Evolutionary conservation across 768 basidiomycete genomes (phyloP).

Genomic region (Suillus spraguei): DNA sequence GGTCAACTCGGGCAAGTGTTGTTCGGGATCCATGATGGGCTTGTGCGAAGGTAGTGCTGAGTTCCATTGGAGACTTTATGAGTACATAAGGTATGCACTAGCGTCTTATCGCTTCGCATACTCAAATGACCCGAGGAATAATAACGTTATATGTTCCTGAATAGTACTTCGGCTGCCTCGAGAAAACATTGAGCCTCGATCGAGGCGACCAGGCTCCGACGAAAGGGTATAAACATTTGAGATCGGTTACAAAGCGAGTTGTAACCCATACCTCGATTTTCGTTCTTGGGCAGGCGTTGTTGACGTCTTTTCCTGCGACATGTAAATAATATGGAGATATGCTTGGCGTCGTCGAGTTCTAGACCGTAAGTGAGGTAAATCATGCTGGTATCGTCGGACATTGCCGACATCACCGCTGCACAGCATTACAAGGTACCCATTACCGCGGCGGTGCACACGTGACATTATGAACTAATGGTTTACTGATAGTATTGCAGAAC

Average conservation of each 20-base stretch:
- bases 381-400: too few species aligned
- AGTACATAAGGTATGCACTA: background rate
- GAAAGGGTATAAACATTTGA: background rate
- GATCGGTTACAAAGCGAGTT: background rate
- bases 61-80: background rate
- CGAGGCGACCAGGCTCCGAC: background rate
- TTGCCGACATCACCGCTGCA: too few species aligned
- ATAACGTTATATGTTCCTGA: background rate
- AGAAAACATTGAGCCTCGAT: background rate
- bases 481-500: too few species aligned
- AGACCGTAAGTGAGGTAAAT: too few species aligned
- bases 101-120: background rate
- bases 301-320: background rate
- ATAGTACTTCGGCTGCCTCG: background rate
- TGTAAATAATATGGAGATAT: background rate
- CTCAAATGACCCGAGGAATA: background rate
- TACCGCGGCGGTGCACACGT: too few species aligned
- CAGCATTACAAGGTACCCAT: too few species aligned
- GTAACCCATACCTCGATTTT: background rate
- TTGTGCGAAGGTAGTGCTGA: background rate
- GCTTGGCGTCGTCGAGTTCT: too few species aligned
- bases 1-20: background rate
- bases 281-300: background rate
- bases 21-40: slow-evolving; percentile 19
- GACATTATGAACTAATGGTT: too few species aligned